Evolutionary conservation across 2,329 filamentous ascomycete genomes (phyloP), one percentile per base, ranked within the genome.

Genomic region (Aureobasidium sp.): DNA sequence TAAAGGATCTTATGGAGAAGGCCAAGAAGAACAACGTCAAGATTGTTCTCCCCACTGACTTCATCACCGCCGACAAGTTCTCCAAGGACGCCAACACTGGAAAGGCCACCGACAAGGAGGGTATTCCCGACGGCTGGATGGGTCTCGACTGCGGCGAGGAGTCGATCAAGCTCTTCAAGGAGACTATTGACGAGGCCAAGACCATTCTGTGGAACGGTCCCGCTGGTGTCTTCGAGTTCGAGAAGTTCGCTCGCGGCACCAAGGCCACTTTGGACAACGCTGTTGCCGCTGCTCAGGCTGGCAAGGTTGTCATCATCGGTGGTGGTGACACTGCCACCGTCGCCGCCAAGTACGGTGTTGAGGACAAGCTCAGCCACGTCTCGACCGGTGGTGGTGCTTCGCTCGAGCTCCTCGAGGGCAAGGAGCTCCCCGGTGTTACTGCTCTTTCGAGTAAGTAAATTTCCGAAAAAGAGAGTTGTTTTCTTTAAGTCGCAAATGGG

Each of bases 181-280:
- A 91, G 78, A 90, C 95, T 72, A 98, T 99, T 73, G 86, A 87
- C 71, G 90, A 95, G 76, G 90, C 95, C 71, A 90, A 98, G 88
- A 99, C 96, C 66, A 98, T 99, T 80, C 92, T 99, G 70, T 99
- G 96, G 96, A 99, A 99, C 86, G 96, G 96, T 65, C 96, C 96
- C 64, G 91, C 95, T 20, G 96, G 96, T 81, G 96, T 99, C 73
- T 99, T 99, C 76, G 96, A 99, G 88, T 92, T 98, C 77, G 93
- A 98, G 69, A 91, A 93, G 78, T 99, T 99, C 80, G 93, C 95
- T 76, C 91, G 87, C 69, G 96, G 94, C 74, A 99, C 96, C 77
- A 97, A 97, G 89, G 87, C 90, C 69, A 97, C 93, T 58, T 90
- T 99, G 73, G 93, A 98, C 76, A 93, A 94, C 66, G 95, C 91